These are phyloP conservation scores for Pleurostoma richardsiae DNA, from an alignment of 2,329 filamentous ascomycete genomes.

Conservation along the genomic window DNA sequence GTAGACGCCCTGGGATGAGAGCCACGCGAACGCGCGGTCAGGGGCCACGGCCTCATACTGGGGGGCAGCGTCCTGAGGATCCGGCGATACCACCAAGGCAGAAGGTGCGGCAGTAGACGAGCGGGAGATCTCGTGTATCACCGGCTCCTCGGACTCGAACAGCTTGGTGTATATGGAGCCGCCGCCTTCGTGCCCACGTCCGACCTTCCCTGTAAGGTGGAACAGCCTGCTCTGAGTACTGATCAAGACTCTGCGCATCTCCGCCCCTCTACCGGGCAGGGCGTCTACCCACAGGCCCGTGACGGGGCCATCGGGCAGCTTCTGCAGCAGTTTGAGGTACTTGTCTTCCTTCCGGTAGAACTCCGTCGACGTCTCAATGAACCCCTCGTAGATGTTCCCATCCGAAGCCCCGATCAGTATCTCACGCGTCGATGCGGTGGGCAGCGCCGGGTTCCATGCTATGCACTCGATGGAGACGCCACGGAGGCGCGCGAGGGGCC, in stretches of 20 bases:
- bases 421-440: slow-evolving; percentile 90
- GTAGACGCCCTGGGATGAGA: slow-evolving; percentile 79
- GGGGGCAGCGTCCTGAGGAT: slow-evolving; percentile 49
- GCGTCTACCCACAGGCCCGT: slow-evolving; percentile 82
- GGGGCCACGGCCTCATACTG: slow-evolving; percentile 50
- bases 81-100: slow-evolving; percentile 70
- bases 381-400: slow-evolving; percentile 91
- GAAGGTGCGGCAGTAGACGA: slow-evolving; percentile 57
- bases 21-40: slow-evolving; percentile 83
- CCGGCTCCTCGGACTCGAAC: slow-evolving; percentile 81
- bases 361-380: slow-evolving; percentile 89
- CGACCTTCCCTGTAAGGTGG: slow-evolving; percentile 76
- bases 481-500: slow-evolving; percentile 74
- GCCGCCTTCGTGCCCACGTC: slow-evolving; percentile 71
- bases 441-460: slow-evolving; percentile 90
- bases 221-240: slow-evolving; percentile 73
- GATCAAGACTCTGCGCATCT: slow-evolving; percentile 73
- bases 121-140: slow-evolving; percentile 66
- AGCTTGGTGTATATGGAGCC: slow-evolving; percentile 81
- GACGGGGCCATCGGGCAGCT: slow-evolving; percentile 74
- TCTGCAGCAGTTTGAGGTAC: slow-evolving; percentile 80
- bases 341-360: slow-evolving; percentile 95
- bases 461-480: slow-evolving; percentile 84
- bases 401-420: slow-evolving; percentile 90
- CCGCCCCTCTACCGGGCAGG: slow-evolving; percentile 56